Percentiles rank a stretch among this genome's conserved stretches.
phyloP scores from a whole-genome alignment of 176 grass and related monocot species.

The Microstegium vimineum region DNA sequence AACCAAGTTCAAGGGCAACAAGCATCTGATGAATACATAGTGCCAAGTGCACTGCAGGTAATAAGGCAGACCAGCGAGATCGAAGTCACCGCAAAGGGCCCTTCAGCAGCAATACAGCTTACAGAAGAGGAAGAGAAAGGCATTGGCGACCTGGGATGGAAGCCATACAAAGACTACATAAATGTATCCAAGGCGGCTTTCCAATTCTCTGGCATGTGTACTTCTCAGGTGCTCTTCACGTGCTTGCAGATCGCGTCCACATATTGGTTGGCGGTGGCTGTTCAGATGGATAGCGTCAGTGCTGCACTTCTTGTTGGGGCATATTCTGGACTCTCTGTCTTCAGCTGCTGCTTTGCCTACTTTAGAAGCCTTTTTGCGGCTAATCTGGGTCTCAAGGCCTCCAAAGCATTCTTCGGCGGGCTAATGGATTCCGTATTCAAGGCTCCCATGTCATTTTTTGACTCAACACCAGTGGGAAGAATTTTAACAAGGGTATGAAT shows the following conservation, averaged over 20 bases:
- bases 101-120: slow-evolving; percentile 49
- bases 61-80: slow-evolving; percentile 50
- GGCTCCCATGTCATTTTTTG: slow-evolving; percentile 93
- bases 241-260: slow-evolving; percentile 61
- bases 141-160: slow-evolving; percentile 84
- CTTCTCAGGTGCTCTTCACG: slow-evolving; percentile 41
- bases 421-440: slow-evolving; percentile 86
- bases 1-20: slow-evolving; percentile 27
- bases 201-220: slow-evolving; percentile 36
- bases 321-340: slow-evolving; percentile 61
- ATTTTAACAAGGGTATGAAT: slow-evolving; percentile 78
- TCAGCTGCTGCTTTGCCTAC: slow-evolving; percentile 67
- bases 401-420: slow-evolving; percentile 73
- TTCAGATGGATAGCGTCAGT: slow-evolving; percentile 54
- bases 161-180: slow-evolving; percentile 80
- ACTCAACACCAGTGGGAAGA: slow-evolving; percentile 90
- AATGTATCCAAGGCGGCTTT: slow-evolving; percentile 53
- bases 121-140: slow-evolving; percentile 75
- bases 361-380: slow-evolving; percentile 49
- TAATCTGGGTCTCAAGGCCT: slow-evolving; percentile 66
- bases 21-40: slow-evolving; percentile 5
- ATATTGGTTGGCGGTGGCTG: slow-evolving; percentile 68
- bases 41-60: not conserved
- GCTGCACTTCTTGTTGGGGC: slow-evolving; percentile 64
- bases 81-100: slow-evolving; percentile 33